Evolutionary conservation across 106 monocot species (phyloP).

Genomic region (Ottelia alismoides): DNA sequence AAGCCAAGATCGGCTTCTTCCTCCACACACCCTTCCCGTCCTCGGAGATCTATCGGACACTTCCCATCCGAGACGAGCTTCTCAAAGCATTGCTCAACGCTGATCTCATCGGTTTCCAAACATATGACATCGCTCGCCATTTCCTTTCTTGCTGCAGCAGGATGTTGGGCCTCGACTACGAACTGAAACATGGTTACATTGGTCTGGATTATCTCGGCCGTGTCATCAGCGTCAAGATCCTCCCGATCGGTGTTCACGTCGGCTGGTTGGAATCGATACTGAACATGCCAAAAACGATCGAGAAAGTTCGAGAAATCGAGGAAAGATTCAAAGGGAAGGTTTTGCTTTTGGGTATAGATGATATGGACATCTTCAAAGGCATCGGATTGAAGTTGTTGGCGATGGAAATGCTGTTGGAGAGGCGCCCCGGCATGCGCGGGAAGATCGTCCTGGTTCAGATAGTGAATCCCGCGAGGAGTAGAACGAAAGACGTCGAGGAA

Average conservation of each 20-base stretch:
- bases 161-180: constrained; percentile 36
- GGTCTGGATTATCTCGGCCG: constrained; percentile 55
- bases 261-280: constrained; percentile 37
- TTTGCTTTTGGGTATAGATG: constrained; percentile 61
- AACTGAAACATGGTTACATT: constrained; percentile 42
- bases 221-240: constrained; percentile 66
- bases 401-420: constrained; percentile 43
- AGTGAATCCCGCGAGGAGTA: constrained; percentile 54
- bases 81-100: constrained; percentile 37
- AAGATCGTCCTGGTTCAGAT: constrained; percentile 63
- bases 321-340: constrained; percentile 36
- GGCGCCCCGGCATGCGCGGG: constrained; percentile 56
- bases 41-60: no score
- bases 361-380: constrained; percentile 85
- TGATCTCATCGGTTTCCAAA: no score
- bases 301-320: constrained; percentile 27
- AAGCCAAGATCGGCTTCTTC: no score
- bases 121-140: constrained; percentile 48
- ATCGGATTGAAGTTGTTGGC: constrained; percentile 67
- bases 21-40: no score
- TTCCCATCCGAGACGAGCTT: constrained; percentile 39
- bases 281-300: constrained; percentile 23
- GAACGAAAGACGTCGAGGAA: constrained; percentile 29
- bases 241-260: constrained; percentile 78
- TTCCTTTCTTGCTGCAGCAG: constrained; percentile 43